phyloP scores from a whole-genome alignment of 192 early-diverging fungal species.

The Coemansia sp. region DNA sequence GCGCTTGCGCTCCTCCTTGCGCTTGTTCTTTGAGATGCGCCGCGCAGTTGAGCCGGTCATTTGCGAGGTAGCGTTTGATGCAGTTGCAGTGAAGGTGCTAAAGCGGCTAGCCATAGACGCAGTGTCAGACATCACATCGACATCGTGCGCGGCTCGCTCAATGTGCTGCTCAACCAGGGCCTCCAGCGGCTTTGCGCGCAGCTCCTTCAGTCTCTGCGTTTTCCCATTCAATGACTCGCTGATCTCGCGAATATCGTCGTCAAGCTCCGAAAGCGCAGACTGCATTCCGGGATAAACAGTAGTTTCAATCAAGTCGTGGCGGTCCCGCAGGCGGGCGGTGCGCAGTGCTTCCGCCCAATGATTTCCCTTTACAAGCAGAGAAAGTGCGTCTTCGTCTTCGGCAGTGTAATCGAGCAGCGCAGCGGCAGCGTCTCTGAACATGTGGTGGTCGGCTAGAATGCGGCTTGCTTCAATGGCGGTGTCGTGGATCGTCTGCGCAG shows the following conservation, averaged over 20 bases:
- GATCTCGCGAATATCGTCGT: slow-evolving; percentile 49
- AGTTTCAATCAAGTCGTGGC: slow-evolving; percentile 74
- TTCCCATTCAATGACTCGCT: slow-evolving; percentile 24
- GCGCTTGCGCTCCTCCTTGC: slow-evolving; percentile 73
- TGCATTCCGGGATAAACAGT: slow-evolving; percentile 67
- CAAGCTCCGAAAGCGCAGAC: slow-evolving; percentile 36
- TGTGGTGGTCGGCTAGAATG: slow-evolving; percentile 59
- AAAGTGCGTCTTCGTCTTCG: slow-evolving; percentile 69
- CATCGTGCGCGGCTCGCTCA: slow-evolving; percentile 10
- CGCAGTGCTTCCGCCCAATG: slow-evolving; percentile 80
- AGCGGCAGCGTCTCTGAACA: slow-evolving; percentile 67
- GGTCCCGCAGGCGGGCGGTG: slow-evolving; percentile 58
- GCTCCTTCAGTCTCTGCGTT: slow-evolving; percentile 27
- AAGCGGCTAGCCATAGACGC: slow-evolving; percentile 89
- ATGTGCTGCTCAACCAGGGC: slow-evolving; percentile 48
- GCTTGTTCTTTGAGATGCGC: slow-evolving; percentile 58
- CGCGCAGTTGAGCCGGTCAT: slow-evolving; percentile 61
- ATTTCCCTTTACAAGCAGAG: slow-evolving; percentile 66
- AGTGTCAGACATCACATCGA: slow-evolving; percentile 95
- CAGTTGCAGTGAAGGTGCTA: slow-evolving; percentile 72
- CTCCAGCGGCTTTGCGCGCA: slow-evolving; percentile 34
- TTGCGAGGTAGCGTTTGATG: slow-evolving; percentile 62
- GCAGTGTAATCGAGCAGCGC: slow-evolving; percentile 72
- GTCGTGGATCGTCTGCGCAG: slow-evolving; percentile 25
- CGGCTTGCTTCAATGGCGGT: slow-evolving; percentile 31